phyloP scores from a whole-genome alignment of 148 eudicot genomes.

The Agrostemma githago region DNA sequence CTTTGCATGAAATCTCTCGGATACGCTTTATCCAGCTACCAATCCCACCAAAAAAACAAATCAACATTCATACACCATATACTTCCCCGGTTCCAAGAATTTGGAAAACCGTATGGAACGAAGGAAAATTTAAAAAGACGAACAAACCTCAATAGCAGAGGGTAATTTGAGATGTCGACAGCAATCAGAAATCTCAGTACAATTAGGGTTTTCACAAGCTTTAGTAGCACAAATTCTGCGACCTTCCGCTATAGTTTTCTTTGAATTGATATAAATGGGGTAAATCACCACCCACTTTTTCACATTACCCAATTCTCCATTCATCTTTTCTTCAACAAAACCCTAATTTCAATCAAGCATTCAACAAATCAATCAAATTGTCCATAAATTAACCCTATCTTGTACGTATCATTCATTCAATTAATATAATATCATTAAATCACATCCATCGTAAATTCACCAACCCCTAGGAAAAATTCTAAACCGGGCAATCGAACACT shows the following conservation, averaged over 20 bases:
- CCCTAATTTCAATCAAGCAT: conserved; percentile 19
- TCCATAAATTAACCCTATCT: too few relatives aligned
- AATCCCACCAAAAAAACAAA: background rate
- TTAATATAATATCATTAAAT: too few relatives aligned
- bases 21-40: conserved; percentile 74
- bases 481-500: background rate
- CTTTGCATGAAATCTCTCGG: conserved; percentile 85
- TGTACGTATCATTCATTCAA: too few relatives aligned
- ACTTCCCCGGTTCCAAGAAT: background rate
- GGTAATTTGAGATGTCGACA: conserved; percentile 63
- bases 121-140: background rate
- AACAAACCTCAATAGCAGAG: conserved; percentile 55
- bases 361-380: background rate
- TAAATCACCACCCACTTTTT: conserved; percentile 71
- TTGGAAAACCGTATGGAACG: background rate
- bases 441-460: too few relatives aligned
- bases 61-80: background rate
- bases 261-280: conserved; percentile 74
- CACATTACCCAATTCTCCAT: conserved; percentile 40
- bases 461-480: too few relatives aligned
- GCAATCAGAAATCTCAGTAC: conserved; percentile 65
- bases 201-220: conserved; percentile 85
- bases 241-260: conserved; percentile 78
- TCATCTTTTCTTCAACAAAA: conserved; percentile 20
- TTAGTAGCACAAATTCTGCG: conserved; percentile 55